Evolutionary conservation across 1,284 basidiomycete genomes (phyloP), one percentile per base, ranked within the genome.

Genomic region (Puccinia polysora): DNA sequence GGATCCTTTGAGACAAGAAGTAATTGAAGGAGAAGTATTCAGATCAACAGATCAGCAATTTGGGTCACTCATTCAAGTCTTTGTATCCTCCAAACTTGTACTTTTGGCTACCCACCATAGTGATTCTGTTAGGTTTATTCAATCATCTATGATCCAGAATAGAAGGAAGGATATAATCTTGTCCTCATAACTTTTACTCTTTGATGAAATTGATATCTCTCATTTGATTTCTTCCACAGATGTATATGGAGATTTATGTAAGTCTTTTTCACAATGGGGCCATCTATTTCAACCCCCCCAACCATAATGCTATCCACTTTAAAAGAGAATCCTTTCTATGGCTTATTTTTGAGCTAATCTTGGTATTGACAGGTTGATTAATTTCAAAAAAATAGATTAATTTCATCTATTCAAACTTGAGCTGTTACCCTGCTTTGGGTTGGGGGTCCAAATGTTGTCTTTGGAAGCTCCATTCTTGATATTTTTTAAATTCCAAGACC

Each of bases 41-140:
- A n/a, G 2, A 12, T 43, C 14, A 47, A 32, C 43, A 28, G 45
- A n/a, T 45, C 32, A 20, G 12, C 32, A n/a, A 20, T 36, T 15
- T 30, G 56, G n/a, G 73, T 68, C 75, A 10, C 76, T 72, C 36
- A 78, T 85, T 2, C 84, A 85, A 75, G 83, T 83, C 52, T 84
- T 89, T 67, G 82, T 90, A 7, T 89, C 90, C 78, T 85, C 85
- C 45, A 88, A 90, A 80, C 75, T 89, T 43, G 78, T 89, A 23
- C 75, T 89, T 34, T 77, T 89, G 23, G 82, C 84, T 18, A 80
- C 80, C 32, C 74, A 73, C 73, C 74, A 74, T 5, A 59, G 25
- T n/a, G 67, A 73, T 5, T 40, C 50, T 20, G 58, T 64, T 8
- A 53, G 10, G 47, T 76, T 65, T 25, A 23, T 76, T 73, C 50